Conservation (phyloP, 768 basidiomycete genomes). For the Tricholoma sp. region DNA sequence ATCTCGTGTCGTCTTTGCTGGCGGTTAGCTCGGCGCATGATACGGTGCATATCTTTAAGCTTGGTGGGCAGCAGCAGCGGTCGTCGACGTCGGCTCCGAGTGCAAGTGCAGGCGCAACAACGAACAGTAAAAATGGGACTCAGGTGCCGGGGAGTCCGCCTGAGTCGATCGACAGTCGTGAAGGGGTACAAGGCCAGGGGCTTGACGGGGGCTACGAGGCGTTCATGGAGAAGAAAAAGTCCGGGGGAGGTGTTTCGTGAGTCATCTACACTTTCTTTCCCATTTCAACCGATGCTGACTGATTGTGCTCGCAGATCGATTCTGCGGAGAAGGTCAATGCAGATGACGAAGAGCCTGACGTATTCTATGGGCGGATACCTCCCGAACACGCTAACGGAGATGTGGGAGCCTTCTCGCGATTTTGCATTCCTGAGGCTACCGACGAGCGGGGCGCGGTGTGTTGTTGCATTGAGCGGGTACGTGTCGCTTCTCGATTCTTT, state of each 20-base stretch:
- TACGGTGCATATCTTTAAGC: constrained; percentile 95
- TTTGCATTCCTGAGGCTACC: constrained; percentile 90
- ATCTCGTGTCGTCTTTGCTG: constrained; percentile 73
- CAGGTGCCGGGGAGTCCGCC: not conserved
- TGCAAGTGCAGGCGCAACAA: not conserved
- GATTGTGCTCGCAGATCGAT: constrained; percentile 30
- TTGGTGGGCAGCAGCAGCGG: constrained; percentile 34
- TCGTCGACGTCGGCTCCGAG: constrained; percentile 1
- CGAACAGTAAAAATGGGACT: not conserved
- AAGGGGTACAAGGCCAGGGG: constrained; percentile 49
- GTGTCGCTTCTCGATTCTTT: constrained; percentile 21
- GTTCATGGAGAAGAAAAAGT: constrained; percentile 72
- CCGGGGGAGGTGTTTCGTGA: constrained; percentile 50
- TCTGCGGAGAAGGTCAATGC: constrained; percentile 65
- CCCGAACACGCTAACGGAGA: constrained; percentile 85
- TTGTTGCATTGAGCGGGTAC: constrained; percentile 87
- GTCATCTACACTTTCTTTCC: constrained; percentile 15
- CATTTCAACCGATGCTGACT: not conserved
- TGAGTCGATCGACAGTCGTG: constrained; percentile 45
- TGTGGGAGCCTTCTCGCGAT: constrained; percentile 96
- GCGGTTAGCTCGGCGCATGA: constrained; percentile 91
- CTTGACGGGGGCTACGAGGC: constrained; percentile 83
- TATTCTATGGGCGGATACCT: constrained; percentile 81
- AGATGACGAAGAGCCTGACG: constrained; percentile 70
- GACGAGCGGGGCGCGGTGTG: constrained; percentile 69